Base-by-base conservation (phyloP, 169 alveolate genomes). In the Plasmodium fragile region DNA sequence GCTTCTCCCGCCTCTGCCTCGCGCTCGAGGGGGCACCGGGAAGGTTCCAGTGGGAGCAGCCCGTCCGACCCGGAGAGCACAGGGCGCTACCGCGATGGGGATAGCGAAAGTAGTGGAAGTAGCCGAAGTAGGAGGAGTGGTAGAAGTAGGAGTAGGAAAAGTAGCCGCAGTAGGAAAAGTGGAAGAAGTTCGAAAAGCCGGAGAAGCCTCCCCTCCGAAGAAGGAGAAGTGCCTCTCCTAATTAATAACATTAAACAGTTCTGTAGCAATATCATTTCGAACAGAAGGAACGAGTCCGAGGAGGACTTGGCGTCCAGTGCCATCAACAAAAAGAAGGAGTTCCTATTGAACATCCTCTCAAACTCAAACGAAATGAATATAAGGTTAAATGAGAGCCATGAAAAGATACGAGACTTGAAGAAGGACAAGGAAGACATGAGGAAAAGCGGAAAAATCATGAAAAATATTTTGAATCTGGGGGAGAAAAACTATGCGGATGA, bases 251-350 rank as follows among this genome's bases (percentile, higher is more conserved):
- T 82, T 39, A 82, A 82, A 28, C 0, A 36, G 16, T 82, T 82
- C 41, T 82, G 79, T 28, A 82, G 69, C 69, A 83, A 5, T 28
- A 41, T 69, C 8, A 25, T 83, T 11, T 13, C 52, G 82, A 70
- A 39, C n/a, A 65, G 53, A 41, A 36, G 49, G 3, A 45, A 22
- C 75, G 49, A 32, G 10, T 3, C 28, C 53, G 18, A 25, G 18
- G 65, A 4, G 1, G 18, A 3, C 65, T 11, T 41, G 7, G 25
- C 49, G 28, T 13, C 18, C 36, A 65, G 25, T 65, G 36, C 36
- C 1, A 8, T 25, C 18, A 85, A 85, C 69, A 85, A 85, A 28
- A 85, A 75, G 43, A 85, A 77, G 43, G 93, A 85, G 79, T 49
- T 85, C 30, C 59, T 85, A 8, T n/a, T 85, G 32, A 85, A 85